Evolutionary conservation across 345 rosid genomes (phyloP).

Genomic region (Limnanthes douglasii): DNA sequence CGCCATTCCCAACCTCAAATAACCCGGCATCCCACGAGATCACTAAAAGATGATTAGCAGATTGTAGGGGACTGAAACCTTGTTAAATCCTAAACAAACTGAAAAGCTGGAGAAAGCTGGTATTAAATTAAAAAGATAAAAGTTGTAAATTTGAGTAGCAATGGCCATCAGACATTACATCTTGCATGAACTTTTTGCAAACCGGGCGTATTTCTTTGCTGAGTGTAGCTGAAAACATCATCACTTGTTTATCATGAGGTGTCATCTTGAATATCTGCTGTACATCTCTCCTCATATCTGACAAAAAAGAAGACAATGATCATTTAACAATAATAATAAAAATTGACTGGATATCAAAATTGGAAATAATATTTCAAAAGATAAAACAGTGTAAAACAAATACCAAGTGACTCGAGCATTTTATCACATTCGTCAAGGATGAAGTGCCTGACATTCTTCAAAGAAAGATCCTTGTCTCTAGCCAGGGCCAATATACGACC

Average conservation of each 20-base stretch:
- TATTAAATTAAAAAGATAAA: conserved; percentile 21
- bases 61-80: too few relatives aligned
- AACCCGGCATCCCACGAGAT: too few relatives aligned
- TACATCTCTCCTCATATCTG: conserved; percentile 97
- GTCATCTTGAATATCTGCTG: conserved; percentile 99
- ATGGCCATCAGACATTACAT: conserved; percentile 78
- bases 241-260: conserved; percentile 98
- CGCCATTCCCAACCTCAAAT: too few relatives aligned
- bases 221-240: conserved; percentile 99
- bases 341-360: not conserved
- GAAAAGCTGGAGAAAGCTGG: conserved; percentile 22
- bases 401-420: conserved; percentile 99
- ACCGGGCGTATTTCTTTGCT: conserved; percentile 99
- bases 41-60: too few relatives aligned
- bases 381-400: not conserved
- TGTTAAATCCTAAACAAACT: too few relatives aligned
- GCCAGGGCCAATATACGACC: conserved; percentile 85
- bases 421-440: conserved; percentile 99
- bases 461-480: conserved; percentile 85
- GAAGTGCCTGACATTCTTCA: conserved; percentile 99
- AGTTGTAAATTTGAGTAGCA: conserved; percentile 43
- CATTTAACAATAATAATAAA: not conserved
- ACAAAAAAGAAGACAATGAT: not conserved
- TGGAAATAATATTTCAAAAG: not conserved
- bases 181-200: conserved; percentile 99